Base-by-base conservation (phyloP, 768 basidiomycete species). In the Boletus eberwhitei region DNA sequence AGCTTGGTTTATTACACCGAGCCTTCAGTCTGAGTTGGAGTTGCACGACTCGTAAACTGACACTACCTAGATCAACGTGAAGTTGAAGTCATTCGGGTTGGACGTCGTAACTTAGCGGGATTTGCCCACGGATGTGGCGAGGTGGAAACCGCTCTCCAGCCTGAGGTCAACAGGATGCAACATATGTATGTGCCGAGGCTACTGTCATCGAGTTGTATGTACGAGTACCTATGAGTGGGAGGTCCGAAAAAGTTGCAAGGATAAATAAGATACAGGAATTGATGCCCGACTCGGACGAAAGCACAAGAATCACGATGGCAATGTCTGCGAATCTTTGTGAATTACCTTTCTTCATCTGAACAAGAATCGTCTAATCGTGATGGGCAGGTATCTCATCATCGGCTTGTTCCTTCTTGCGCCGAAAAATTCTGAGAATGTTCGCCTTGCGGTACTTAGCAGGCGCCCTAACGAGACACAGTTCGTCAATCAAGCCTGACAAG, bases 391-490 rank as follows among this genome's bases (percentile, higher is more conserved):
- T 51, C 22, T 57, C 50, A 24, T 53, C 59, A 29, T 3, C 41
- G 7, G 16, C n/a, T 32, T 49, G 45, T 17, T 52, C 58, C 45
- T 32, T 69, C 21, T 26, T 54, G 22, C 59, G 64, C 34, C 48
- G 44, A 29, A 64, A 59, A 26, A 64, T 50, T 34, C 36, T 55
- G 24, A 69, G 44, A 29, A 68, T 13, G 31, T 38, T 55, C 14
- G 14, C 39, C 36, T 42, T 57, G 19, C 57, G 55, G 36, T 55
- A 58, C 49, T 59, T 65, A 8, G 57, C 61, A 29, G 59, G 41
- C 16, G 50, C 66, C 38, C 65, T 63, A 36, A 67, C 57, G 5
- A 67, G 61, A 51, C 66, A 68, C 0, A 63, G 35, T 12, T 68
- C 65, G 36, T 67, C 65, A 3, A 68, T 52, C 31, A 49, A 17